These are phyloP conservation scores for Cicer bijugum DNA, from an alignment of 306 rosid species.

Conservation along the genomic window DNA sequence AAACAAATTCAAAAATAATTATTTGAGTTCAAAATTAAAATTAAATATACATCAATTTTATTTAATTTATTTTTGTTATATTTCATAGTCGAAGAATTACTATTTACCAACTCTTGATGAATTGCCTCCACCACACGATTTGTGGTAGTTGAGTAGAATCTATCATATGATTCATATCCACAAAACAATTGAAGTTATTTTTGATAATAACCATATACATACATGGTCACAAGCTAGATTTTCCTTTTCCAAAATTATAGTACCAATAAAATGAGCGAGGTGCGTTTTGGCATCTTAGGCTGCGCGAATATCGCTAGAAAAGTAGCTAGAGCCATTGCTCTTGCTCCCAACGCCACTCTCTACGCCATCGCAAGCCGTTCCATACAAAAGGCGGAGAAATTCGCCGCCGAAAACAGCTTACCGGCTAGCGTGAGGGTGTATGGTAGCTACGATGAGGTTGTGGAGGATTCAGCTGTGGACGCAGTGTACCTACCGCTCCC, in stretches of 20 bases:
- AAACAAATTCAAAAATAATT: too few species aligned
- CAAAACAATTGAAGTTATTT: not conserved
- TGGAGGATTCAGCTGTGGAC: slow-evolving; percentile 72
- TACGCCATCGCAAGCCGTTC: slow-evolving; percentile 78
- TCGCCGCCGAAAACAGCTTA: slow-evolving; percentile 53
- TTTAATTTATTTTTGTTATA: too few species aligned
- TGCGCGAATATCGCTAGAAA: slow-evolving; percentile 76
- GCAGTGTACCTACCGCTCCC: slow-evolving; percentile 81
- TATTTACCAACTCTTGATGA: too few species aligned
- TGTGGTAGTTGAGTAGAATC: not conserved
- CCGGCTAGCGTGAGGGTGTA: slow-evolving; percentile 50
- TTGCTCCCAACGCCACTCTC: slow-evolving; percentile 65
- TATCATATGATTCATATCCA: slow-evolving; percentile 37
- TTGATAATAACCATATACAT: not conserved
- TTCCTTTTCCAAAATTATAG: not conserved
- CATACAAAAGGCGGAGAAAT: slow-evolving; percentile 57
- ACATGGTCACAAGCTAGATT: too few species aligned
- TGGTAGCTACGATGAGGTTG: slow-evolving; percentile 67
- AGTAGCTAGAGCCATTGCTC: slow-evolving; percentile 70
- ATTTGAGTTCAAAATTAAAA: too few species aligned
- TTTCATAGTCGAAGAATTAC: too few species aligned
- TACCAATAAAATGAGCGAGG: slow-evolving; percentile 42
- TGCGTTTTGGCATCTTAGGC: slow-evolving; percentile 71
- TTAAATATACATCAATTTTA: too few species aligned
- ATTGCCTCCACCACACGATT: not conserved